These are phyloP conservation scores for Urtica urens DNA, from an alignment of 306 rosid genomes.

Conservation along the genomic window DNA sequence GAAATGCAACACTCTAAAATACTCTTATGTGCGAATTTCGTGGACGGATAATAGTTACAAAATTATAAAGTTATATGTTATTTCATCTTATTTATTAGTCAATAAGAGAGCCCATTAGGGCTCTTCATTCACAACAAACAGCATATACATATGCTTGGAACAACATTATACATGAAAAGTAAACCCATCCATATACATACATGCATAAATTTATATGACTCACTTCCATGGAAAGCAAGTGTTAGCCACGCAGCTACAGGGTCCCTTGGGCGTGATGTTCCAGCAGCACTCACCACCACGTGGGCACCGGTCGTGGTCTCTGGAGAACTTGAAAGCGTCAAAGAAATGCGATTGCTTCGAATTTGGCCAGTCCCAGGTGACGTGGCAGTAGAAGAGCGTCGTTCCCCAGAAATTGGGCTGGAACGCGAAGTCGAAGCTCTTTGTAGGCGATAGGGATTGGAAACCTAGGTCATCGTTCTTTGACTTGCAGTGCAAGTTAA, in stretches of 20 bases:
- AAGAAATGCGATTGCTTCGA: background rate
- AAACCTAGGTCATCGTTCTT: background rate
- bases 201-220: too few relatives aligned
- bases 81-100: too few relatives aligned
- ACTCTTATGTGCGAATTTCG: too few relatives aligned
- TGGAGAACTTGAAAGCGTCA: background rate
- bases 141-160: too few relatives aligned
- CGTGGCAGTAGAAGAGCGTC: background rate
- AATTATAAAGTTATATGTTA: too few relatives aligned
- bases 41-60: too few relatives aligned
- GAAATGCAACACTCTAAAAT: too few relatives aligned
- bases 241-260: background rate
- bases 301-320: background rate
- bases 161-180: too few relatives aligned
- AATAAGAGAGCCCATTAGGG: too few relatives aligned
- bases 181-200: too few relatives aligned
- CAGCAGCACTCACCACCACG: background rate
- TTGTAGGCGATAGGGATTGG: background rate
- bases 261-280: background rate
- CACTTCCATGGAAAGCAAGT: too few relatives aligned
- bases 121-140: too few relatives aligned
- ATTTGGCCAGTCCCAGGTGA: background rate
- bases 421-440: background rate
- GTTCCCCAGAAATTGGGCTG: background rate
- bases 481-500: background rate